Conservation (phyloP, 495 filamentous ascomycete species). For the Neurospora sp. region DNA sequence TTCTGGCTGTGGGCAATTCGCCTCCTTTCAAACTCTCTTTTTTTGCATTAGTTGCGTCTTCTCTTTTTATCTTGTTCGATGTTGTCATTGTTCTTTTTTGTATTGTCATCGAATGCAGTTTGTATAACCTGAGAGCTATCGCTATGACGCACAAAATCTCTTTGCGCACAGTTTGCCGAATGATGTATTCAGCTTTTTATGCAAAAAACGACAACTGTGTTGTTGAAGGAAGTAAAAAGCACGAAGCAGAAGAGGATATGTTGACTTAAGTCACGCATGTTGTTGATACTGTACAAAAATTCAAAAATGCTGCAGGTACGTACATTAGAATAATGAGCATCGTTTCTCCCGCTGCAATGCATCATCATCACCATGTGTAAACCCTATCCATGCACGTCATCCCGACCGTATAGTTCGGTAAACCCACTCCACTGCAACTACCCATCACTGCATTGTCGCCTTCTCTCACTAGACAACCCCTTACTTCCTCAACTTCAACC, state of each 20-base stretch:
- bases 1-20: background rate
- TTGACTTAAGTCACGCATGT: background rate
- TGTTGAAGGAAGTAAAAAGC: background rate
- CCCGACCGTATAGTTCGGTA: background rate
- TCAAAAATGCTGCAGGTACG: background rate
- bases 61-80: background rate
- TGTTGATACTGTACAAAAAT: background rate
- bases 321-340: background rate
- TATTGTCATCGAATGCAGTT: background rate
- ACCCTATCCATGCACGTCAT: background rate
- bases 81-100: background rate
- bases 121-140: background rate
- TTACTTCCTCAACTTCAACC: constrained; percentile 32
- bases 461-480: background rate
- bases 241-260: background rate
- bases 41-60: background rate
- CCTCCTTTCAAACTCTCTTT: background rate
- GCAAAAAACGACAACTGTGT: background rate
- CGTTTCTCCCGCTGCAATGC: background rate
- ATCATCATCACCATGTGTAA: background rate
- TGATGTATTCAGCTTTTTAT: background rate
- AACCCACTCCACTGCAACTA: background rate
- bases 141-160: background rate
- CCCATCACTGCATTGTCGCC: background rate
- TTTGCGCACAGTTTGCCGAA: background rate